Conservation (phyloP, 2,329 filamentous ascomycete species). For the Fusarium metavorans region DNA sequence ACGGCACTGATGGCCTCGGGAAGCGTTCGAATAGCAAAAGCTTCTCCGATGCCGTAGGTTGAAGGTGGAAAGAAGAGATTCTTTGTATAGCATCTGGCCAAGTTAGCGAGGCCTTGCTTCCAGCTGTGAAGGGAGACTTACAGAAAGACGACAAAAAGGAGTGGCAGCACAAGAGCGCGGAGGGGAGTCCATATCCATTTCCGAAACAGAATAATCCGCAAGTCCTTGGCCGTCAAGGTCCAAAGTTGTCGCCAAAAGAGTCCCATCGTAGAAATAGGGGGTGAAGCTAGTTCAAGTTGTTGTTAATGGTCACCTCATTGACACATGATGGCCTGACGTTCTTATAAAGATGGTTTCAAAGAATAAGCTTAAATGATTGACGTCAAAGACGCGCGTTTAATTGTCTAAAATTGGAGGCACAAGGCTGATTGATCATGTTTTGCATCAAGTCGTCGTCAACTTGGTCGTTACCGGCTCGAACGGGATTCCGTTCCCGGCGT, state of each 20-base stretch:
- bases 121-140: background rate
- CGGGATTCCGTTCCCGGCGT: constrained; percentile 1
- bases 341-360: background rate
- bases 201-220: background rate
- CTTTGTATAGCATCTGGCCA: background rate
- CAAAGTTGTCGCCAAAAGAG: background rate
- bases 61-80: constrained; percentile 2
- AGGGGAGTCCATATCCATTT: constrained; percentile 2
- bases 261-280: background rate
- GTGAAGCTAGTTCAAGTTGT: background rate
- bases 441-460: background rate
- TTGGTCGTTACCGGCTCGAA: background rate
- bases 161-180: background rate
- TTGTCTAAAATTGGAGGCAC: background rate
- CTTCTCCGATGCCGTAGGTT: background rate
- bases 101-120: background rate
- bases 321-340: background rate
- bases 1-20: background rate
- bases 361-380: background rate
- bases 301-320: background rate
- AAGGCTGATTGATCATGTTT: background rate
- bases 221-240: background rate
- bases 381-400: background rate
- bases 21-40: background rate
- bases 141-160: background rate